These are phyloP conservation scores for Plasmodium coatneyi DNA, from an alignment of 169 alveolate genomes.

Conservation along the genomic window DNA sequence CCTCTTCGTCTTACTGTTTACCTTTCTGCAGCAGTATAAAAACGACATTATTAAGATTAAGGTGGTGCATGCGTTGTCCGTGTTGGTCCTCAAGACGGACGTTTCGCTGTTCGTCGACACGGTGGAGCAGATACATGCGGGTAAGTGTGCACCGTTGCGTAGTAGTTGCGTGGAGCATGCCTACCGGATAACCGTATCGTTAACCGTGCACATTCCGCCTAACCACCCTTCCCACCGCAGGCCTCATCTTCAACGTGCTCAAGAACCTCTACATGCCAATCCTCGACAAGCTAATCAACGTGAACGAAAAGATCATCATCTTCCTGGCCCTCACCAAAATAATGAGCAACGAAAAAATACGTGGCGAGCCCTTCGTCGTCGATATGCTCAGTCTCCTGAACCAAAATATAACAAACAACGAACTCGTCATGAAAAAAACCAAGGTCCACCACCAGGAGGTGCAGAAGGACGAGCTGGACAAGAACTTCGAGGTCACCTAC, in stretches of 20 bases:
- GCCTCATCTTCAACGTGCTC: slow-evolving; percentile 35
- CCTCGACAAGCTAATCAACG: slow-evolving; percentile 39
- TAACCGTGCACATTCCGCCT: no score
- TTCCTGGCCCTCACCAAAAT: slow-evolving; percentile 37
- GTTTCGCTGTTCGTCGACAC: not conserved
- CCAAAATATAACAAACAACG: slow-evolving; percentile 36
- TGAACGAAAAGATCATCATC: slow-evolving; percentile 49
- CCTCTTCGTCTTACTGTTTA: slow-evolving; percentile 81
- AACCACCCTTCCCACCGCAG: not conserved
- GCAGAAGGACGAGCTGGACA: slow-evolving; percentile 57
- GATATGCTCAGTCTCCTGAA: slow-evolving; percentile 19
- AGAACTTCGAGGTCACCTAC: slow-evolving; percentile 60
- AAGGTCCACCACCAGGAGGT: slow-evolving; percentile 12
- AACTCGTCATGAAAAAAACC: slow-evolving; percentile 47
- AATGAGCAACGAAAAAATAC: slow-evolving; percentile 10
- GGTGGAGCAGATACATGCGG: slow-evolving; percentile 13
- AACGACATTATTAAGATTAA: slow-evolving; percentile 52
- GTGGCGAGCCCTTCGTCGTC: slow-evolving; percentile 31
- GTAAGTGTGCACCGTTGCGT: not conserved
- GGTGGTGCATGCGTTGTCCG: slow-evolving; percentile 28
- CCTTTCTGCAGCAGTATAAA: slow-evolving; percentile 83
- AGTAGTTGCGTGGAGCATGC: no score
- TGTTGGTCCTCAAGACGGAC: slow-evolving; percentile 23
- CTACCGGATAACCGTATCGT: no score
- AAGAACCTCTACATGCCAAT: slow-evolving; percentile 52